Evolutionary conservation across 208 protist species (phyloP), one percentile per base, ranked within the genome.

Genomic region (Tetramitus jugosus): DNA sequence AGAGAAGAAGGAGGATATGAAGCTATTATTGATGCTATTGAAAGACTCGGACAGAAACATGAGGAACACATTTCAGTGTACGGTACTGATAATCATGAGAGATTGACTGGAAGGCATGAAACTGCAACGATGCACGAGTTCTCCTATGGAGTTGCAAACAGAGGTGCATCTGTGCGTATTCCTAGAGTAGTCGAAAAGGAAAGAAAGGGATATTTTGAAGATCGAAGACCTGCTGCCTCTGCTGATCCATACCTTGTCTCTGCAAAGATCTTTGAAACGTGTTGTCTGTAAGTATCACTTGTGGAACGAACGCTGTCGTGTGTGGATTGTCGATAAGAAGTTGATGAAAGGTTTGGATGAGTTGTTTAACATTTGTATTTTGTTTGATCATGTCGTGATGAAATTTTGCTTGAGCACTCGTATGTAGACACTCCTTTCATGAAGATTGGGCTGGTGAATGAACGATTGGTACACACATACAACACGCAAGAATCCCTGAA

Each of bases 201-300:
- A 56, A 71, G 87, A 43, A 92, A 89, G 49, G 96, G 96, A 46
- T 98, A 98, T 86, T 92, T 98, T 86, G 95, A 98, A 84, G 95
- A 97, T 85, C 88, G 96, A 61, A 91, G 96, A 76, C 96, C 96
- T 29, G 93, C 96, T 68, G 91, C 91, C 74, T 95, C 96, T 87
- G 90, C 87, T 33, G 95, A 98, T 85, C 96, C 96, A 29, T 98
- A 98, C 83, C 81, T 97, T 56, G 94, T 98, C 64, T 95, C 95
- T 1, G 85, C 87, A 23, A 87, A 90, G 43, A 90, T 98, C 40
- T 90, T 94, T 31, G 49, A 71, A 40, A 71, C n/a, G n/a, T n/a
- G n/a, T n/a, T n/a, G n/a, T n/a, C n/a, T n/a, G n/a, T n/a, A n/a
- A n/a, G n/a, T n/a, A n/a, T n/a, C n/a, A n/a, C n/a, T n/a, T n/a